Percentiles rank a stretch among this genome's conserved stretches.
Conservation (phyloP, 108 stramenopile species). For the Nannochloropsis oceanica region DNA sequence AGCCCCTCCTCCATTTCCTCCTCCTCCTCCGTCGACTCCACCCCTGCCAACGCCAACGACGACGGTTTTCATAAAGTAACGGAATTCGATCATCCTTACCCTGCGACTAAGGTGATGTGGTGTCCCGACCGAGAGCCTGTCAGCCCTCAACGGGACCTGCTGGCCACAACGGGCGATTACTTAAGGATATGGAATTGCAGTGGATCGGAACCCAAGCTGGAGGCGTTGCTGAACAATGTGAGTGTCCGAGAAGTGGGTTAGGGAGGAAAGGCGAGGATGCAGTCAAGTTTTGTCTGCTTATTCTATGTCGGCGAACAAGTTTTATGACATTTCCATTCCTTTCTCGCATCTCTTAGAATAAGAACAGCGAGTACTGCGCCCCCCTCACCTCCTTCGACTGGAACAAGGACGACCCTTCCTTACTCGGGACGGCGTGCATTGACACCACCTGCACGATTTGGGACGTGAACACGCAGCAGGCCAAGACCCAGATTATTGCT, state of each 20-base stretch:
- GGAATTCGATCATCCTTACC: slow-evolving; percentile 42
- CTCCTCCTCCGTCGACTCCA: too few relatives aligned
- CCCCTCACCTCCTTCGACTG: slow-evolving; percentile 81
- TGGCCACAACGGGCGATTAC: slow-evolving; percentile 94
- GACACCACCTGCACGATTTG: slow-evolving; percentile 99
- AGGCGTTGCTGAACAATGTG: slow-evolving; percentile 72
- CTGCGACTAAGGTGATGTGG: slow-evolving; percentile 41
- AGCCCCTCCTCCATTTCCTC: background rate
- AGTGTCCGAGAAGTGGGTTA: background rate
- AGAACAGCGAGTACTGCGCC: slow-evolving; percentile 88
- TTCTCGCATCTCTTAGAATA: slow-evolving; percentile 43
- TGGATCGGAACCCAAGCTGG: slow-evolving; percentile 53
- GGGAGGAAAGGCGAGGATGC: background rate
- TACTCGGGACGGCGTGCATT: slow-evolving; percentile 74
- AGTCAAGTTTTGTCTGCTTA: background rate
- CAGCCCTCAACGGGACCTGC: slow-evolving; percentile 53
- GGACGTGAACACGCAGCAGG: slow-evolving; percentile 64
- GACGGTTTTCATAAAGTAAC: slow-evolving; percentile 16
- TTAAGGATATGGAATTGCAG: slow-evolving; percentile 71
- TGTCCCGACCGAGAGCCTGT: slow-evolving; percentile 38
- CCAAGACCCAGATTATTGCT: slow-evolving; percentile 90
- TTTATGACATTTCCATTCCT: background rate
- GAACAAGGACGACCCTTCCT: slow-evolving; percentile 73
- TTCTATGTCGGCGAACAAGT: background rate
- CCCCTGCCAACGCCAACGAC: slow-evolving; percentile 17